These are phyloP conservation scores for Globisporangium irregulare DNA, from an alignment of 352 stramenopile species.

Conservation along the genomic window DNA sequence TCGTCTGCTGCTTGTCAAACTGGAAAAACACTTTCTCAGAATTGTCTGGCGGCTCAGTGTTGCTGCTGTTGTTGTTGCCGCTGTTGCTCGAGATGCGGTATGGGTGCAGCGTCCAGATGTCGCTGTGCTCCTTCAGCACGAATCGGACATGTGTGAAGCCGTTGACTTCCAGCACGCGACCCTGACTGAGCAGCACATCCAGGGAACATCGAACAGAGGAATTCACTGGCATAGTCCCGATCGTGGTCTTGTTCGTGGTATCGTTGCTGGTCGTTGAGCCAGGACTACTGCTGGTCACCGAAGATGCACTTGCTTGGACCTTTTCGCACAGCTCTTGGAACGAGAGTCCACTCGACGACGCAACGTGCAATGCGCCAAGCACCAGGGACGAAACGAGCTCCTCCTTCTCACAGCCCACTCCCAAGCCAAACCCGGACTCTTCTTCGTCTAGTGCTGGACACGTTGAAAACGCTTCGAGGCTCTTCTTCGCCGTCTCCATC, in stretches of 20 bases:
- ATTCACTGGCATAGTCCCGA: neutral
- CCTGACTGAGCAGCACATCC: constrained; percentile 33
- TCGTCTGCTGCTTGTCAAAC: constrained; percentile 57
- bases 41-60: constrained; percentile 21
- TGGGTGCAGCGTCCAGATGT: constrained; percentile 60
- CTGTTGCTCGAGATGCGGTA: constrained; percentile 40
- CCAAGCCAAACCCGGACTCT: neutral
- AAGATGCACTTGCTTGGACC: neutral
- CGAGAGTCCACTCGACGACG: constrained; percentile 12
- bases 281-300: too few relatives aligned
- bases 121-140: constrained; percentile 38
- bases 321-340: constrained; percentile 12
- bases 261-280: neutral
- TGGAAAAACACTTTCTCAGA: constrained; percentile 66
- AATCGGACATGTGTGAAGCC: constrained; percentile 52
- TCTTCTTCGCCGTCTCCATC: constrained; percentile 14
- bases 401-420: neutral
- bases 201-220: constrained; percentile 33
- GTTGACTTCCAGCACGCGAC: constrained; percentile 59
- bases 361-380: neutral
- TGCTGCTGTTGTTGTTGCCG: neutral
- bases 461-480: constrained; percentile 45
- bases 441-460: constrained; percentile 4
- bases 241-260: neutral
- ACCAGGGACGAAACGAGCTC: neutral